Evolutionary conservation across 2,329 filamentous ascomycete species (phyloP).

Genomic region (Dactylellina cionopaga): DNA sequence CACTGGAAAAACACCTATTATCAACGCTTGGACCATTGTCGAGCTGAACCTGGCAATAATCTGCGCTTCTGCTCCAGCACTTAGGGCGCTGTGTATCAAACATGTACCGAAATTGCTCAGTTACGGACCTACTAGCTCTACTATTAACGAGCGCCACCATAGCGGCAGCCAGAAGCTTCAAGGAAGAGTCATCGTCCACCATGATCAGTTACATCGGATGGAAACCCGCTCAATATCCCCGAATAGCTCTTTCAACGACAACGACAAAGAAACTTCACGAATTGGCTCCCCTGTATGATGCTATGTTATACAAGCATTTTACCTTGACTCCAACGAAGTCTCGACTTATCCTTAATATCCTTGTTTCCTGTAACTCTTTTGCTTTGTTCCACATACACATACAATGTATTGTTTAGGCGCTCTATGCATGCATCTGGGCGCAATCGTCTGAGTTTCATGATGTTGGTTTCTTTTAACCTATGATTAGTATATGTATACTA

Average conservation of each 20-base stretch:
- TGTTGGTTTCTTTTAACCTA: too few relatives aligned
- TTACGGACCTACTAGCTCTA: conserved; percentile 8
- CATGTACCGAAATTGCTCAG: conserved; percentile 44
- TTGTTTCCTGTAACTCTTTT: too few relatives aligned
- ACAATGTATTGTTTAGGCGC: too few relatives aligned
- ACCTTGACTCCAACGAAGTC: too few relatives aligned
- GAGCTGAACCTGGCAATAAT: conserved; percentile 51
- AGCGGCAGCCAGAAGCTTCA: conserved; percentile 9
- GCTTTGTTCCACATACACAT: too few relatives aligned
- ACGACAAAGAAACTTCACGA: neutral
- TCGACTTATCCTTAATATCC: too few relatives aligned
- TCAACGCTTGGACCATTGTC: conserved; percentile 49
- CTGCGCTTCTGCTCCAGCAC: conserved; percentile 44
- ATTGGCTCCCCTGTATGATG: conserved; percentile 3
- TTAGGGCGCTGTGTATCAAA: conserved; percentile 41
- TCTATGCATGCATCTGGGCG: too few relatives aligned
- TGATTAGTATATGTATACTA: too few relatives aligned
- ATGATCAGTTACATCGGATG: conserved; percentile 24
- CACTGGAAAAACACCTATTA: conserved; percentile 39
- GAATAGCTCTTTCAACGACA: conserved; percentile 9
- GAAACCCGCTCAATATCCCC: conserved; percentile 16
- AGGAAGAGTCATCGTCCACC: conserved; percentile 30
- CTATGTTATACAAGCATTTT: too few relatives aligned
- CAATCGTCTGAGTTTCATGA: too few relatives aligned
- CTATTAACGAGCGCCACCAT: conserved; percentile 8